Base-by-base conservation (phyloP, 768 basidiomycete species). In the Nevesoporus exiguus region DNA sequence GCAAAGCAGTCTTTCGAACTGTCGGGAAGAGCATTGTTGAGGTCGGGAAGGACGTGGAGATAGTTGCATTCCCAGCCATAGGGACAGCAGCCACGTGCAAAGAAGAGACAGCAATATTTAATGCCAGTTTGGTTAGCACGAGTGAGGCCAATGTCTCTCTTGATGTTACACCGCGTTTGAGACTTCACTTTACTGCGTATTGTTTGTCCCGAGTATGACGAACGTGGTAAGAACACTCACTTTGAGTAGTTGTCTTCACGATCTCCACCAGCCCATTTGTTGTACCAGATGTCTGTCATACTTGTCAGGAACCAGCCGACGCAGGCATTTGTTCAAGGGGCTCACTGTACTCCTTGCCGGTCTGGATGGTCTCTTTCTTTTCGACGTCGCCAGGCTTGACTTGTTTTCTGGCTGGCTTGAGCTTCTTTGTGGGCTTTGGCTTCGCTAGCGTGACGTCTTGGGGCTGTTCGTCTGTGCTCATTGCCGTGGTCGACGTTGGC, bases 201-300 rank as follows among this genome's bases (percentile, higher is more conserved):
- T 1, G 47, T 59, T 13, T 65, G 37, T 42, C 19, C 11, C 30
- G 3, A 7, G 53, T 17, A 30, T 37, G 59, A 15, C 21, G 34
- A n/a, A n/a, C 49, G 13, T 6, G 27, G 21, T 3, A 3, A 24
- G 0, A 8, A 31, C 14, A 77, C 87, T 54, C 60, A 93, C 94
- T 93, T 96, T 33, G 94, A 95, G 68, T 98, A 93, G 54, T 83
- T 88, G 68, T 99, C 96, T 70, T 98, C 97, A 29, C 93, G 83
- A 69, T 99, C 97, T 52, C 96, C 97, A 50, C 97, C 97, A n/a
- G 97, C 97, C 96, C 96, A 98, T 74, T 97, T 96, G 73, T 98
- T 94, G 70, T 96, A 98, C 96, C 97, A 99, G 48, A 96, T 90
- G 72, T 99, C 90, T 90, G 55, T 59, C 31, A 49, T 61, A 15